phyloP scores from a whole-genome alignment of 1,284 basidiomycete genomes.

The Ganoderma resinaceum region DNA sequence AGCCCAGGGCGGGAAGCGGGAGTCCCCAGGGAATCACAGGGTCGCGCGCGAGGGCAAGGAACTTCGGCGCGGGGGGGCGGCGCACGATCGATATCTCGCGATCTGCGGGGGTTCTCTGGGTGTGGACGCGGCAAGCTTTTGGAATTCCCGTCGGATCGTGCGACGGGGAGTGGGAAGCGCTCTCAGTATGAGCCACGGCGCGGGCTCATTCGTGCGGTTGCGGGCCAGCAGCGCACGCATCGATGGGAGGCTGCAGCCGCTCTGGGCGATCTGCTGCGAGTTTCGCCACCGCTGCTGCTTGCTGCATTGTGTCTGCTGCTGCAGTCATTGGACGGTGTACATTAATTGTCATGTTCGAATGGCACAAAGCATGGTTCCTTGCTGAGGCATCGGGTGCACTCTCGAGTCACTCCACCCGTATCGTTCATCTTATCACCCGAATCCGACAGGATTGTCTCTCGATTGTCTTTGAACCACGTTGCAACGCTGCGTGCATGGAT shows the following conservation, averaged over 20 bases:
- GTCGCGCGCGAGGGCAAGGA: conserved; percentile 5
- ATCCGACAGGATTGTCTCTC: conserved; percentile 10
- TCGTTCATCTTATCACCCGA: conserved; percentile 19
- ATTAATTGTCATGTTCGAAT: conserved; percentile 6
- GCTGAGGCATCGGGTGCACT: conserved; percentile 7
- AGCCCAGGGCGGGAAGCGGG: not conserved
- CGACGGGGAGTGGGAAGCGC: not conserved
- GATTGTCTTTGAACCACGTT: not conserved
- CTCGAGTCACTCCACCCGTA: conserved; percentile 3
- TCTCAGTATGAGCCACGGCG: conserved; percentile 23
- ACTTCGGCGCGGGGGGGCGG: conserved; percentile 18
- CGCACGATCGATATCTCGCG: conserved; percentile 26
- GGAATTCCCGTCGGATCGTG: not conserved
- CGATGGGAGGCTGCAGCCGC: conserved; percentile 17
- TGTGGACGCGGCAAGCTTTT: conserved; percentile 29
- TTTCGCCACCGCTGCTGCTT: not conserved
- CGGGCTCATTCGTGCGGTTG: conserved; percentile 13
- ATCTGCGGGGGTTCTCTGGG: conserved; percentile 26
- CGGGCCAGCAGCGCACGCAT: conserved; percentile 14
- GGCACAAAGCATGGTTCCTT: conserved; percentile 6
- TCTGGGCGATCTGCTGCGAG: conserved; percentile 5
- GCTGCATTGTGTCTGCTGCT: conserved; percentile 6
- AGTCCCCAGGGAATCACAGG: not conserved
- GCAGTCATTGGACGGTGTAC: not conserved
- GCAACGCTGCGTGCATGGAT: not conserved